Base-by-base conservation (phyloP, 345 rosid genomes). In the Euphorbia pulcherrima region DNA sequence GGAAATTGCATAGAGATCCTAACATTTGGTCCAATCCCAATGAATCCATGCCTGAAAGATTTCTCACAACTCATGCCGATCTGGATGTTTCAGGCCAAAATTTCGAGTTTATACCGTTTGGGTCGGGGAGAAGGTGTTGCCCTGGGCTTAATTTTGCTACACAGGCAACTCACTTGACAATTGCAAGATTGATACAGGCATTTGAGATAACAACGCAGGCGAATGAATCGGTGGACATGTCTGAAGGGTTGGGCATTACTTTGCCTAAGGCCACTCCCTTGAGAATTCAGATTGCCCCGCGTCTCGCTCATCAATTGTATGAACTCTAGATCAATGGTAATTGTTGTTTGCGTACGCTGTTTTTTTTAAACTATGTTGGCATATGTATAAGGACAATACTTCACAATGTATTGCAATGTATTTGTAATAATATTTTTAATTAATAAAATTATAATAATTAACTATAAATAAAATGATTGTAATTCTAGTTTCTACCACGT, bases 111-210 rank as follows among this genome's bases (percentile, higher is more conserved):
- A 62, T 76, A 27, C 83, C 80, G 1, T 80, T 80, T 8, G 78
- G 83, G 6, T 70, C 80, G 1, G 76, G 80, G 11, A 68, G 80
- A 55, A 21, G 74, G 35, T 62, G 76, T 0, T 74, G 76, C 64
- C 80, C 83, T 0, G 74, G 80, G 3, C 74, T 76, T 53, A 54
- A 57, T 16, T 68, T 80, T 56, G 80, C 83, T 12, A 60, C 68
- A 67, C 78, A 70, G 53, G 30, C 68, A 17, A 57, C 72, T 10
- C 73, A 62, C 50, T 37, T 76, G 73, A 63, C 71, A 0, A 44
- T 76, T 52, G 80, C 80, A 2, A 63, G 14, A 47, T 47, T 74
- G 14, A 60, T 74, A 30, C 70, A 74, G 46, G 70, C 69, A 7
- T 74, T 74, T 63, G n/a, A 7, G 52, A 26, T 74, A 9, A 63